Conservation (phyloP, 2,329 filamentous ascomycete species). For the Cyphellophora europaea region DNA sequence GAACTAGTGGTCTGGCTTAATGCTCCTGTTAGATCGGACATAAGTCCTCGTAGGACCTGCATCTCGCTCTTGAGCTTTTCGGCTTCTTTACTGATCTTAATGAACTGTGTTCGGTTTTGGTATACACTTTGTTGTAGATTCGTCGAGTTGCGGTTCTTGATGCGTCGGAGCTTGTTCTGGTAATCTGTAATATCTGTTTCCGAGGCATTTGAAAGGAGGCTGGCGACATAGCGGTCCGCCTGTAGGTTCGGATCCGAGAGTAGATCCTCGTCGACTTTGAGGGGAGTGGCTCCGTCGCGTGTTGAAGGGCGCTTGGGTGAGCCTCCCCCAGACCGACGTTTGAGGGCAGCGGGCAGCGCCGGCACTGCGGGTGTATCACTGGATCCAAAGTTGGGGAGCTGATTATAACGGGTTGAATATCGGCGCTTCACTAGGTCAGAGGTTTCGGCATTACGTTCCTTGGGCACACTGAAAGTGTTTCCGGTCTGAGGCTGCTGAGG, state of each 20-base stretch:
- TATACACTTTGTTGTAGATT: slow-evolving; percentile 94
- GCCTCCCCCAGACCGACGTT: slow-evolving; percentile 31
- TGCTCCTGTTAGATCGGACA: slow-evolving; percentile 82
- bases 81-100: slow-evolving; percentile 98
- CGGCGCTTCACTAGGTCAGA: slow-evolving; percentile 85
- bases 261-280: slow-evolving; percentile 66
- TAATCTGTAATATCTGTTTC: slow-evolving; percentile 81
- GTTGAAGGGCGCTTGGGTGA: slow-evolving; percentile 47
- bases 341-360: slow-evolving; percentile 45
- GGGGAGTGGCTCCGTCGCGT: slow-evolving; percentile 41
- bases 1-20: slow-evolving; percentile 29
- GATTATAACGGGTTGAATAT: slow-evolving; percentile 88
- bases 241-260: slow-evolving; percentile 70
- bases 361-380: slow-evolving; percentile 64
- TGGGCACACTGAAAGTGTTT: slow-evolving; percentile 24
- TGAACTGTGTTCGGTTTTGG: slow-evolving; percentile 95
- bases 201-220: slow-evolving; percentile 70
- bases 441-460: slow-evolving; percentile 35
- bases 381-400: slow-evolving; percentile 60
- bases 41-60: slow-evolving; percentile 78
- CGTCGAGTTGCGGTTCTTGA: slow-evolving; percentile 67
- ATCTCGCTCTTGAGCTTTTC: slow-evolving; percentile 97
- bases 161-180: slow-evolving; percentile 63
- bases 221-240: slow-evolving; percentile 63
- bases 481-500: slow-evolving; percentile 24